phyloP scores from a whole-genome alignment of 2,329 filamentous ascomycete species.

The Cryphonectria carpinicola region DNA sequence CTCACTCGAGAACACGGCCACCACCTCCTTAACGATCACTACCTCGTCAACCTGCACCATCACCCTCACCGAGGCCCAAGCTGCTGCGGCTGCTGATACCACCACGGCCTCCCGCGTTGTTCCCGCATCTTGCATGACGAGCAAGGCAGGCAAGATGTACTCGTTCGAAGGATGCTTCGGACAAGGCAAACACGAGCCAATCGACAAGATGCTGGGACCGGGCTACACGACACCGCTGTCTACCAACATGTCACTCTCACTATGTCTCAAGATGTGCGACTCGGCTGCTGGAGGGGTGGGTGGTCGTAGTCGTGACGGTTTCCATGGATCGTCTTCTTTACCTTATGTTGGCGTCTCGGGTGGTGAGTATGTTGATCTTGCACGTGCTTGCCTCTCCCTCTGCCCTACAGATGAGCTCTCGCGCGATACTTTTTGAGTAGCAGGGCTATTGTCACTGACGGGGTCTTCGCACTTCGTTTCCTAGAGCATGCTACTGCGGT shows the following conservation, averaged over 20 bases:
- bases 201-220: constrained; percentile 12
- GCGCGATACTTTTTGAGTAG: not conserved
- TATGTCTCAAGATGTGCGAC: constrained; percentile 16
- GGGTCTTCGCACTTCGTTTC: too few species aligned
- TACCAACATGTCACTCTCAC: constrained; percentile 14
- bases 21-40: constrained; percentile 6
- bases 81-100: not conserved
- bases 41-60: constrained; percentile 4
- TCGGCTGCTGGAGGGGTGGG: not conserved
- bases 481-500: constrained; percentile 25
- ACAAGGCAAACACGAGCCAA: not conserved
- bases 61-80: not conserved
- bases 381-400: too few species aligned
- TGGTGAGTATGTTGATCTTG: constrained; percentile 11
- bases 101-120: not conserved
- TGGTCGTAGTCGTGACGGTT: not conserved
- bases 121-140: not conserved
- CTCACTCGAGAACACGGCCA: not conserved
- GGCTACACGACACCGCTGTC: not conserved
- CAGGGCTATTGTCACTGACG: not conserved
- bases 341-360: constrained; percentile 19
- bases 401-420: not conserved
- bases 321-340: not conserved
- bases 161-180: constrained; percentile 24
- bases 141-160: constrained; percentile 4